Percentiles rank a stretch among this genome's conserved stretches.
Conservation (phyloP, 2,329 filamentous ascomycete species). For the Peltaster fructicola region DNA sequence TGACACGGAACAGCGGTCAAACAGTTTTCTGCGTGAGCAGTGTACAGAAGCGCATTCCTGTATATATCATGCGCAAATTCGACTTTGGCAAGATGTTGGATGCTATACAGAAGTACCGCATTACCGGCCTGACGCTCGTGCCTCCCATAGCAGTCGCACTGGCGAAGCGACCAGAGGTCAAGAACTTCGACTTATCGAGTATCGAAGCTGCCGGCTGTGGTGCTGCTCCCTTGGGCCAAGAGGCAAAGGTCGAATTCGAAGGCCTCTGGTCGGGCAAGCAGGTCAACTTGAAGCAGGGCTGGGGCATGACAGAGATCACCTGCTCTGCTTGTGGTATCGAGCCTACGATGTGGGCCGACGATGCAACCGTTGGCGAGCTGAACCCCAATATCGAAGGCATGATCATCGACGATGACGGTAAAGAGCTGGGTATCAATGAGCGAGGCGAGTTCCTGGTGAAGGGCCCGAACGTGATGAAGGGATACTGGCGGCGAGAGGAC, state of each 20-base stretch:
- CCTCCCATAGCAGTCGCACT: slow-evolving; percentile 60
- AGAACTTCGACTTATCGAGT: slow-evolving; percentile 50
- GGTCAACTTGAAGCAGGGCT: slow-evolving; percentile 46
- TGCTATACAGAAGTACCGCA: slow-evolving; percentile 47
- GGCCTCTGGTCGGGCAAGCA: slow-evolving; percentile 33
- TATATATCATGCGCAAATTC: slow-evolving; percentile 66
- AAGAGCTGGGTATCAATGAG: slow-evolving; percentile 31
- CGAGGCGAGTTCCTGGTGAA: slow-evolving; percentile 57
- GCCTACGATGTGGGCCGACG: slow-evolving; percentile 26
- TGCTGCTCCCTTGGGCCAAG: slow-evolving; percentile 43
- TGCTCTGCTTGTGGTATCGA: slow-evolving; percentile 53
- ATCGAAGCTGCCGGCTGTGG: slow-evolving; percentile 44
- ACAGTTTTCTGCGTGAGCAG: slow-evolving; percentile 48
- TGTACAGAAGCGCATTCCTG: slow-evolving; percentile 38
- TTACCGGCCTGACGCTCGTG: slow-evolving; percentile 50
- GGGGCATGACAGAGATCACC: slow-evolving; percentile 75
- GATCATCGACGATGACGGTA: slow-evolving; percentile 44
- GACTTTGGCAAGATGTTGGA: slow-evolving; percentile 56
- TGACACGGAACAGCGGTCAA: too few species aligned
- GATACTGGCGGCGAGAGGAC: slow-evolving; percentile 56
- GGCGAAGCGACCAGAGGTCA: slow-evolving; percentile 50
- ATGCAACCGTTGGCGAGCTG: slow-evolving; percentile 45
- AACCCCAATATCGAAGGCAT: slow-evolving; percentile 51
- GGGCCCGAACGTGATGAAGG: slow-evolving; percentile 54
- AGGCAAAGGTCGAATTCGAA: slow-evolving; percentile 35